Conservation (phyloP, 495 filamentous ascomycete species). For the Penicillium simplicissimum region DNA sequence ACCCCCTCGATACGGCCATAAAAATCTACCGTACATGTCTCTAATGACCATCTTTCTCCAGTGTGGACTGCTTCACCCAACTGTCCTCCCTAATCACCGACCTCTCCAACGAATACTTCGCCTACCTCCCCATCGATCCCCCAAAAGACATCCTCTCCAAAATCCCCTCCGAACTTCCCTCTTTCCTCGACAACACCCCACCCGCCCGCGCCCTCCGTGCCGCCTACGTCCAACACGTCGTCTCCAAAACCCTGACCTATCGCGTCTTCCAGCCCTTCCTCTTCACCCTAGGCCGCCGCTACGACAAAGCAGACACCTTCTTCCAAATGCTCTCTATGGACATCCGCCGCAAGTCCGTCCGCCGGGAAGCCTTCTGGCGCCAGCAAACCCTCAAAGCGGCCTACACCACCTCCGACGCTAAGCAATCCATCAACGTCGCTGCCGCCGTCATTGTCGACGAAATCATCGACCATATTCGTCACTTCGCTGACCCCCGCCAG, state of each 20-base stretch:
- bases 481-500: slow-evolving; percentile 57
- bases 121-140: slow-evolving; percentile 57
- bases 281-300: slow-evolving; percentile 60
- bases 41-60: slow-evolving; percentile 46
- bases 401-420: slow-evolving; percentile 62
- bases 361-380: slow-evolving; percentile 64
- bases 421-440: slow-evolving; percentile 60
- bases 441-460: slow-evolving; percentile 63
- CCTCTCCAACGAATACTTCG: slow-evolving; percentile 58
- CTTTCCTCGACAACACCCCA: slow-evolving; percentile 53
- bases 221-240: slow-evolving; percentile 60
- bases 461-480: slow-evolving; percentile 57
- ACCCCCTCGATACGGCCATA: slow-evolving; percentile 40
- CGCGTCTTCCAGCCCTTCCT: slow-evolving; percentile 67
- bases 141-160: slow-evolving; percentile 53
- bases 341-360: slow-evolving; percentile 60
- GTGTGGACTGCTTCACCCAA: slow-evolving; percentile 59
- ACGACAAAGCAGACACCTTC: slow-evolving; percentile 62
- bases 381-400: slow-evolving; percentile 65
- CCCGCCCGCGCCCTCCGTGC: slow-evolving; percentile 58
- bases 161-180: slow-evolving; percentile 56
- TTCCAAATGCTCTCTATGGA: slow-evolving; percentile 64
- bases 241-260: slow-evolving; percentile 60
- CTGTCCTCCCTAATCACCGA: slow-evolving; percentile 59
- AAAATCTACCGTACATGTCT: slow-evolving; percentile 35